These are phyloP conservation scores for Luzula sylvatica DNA, from an alignment of 176 grass and related monocot species.

Conservation along the genomic window DNA sequence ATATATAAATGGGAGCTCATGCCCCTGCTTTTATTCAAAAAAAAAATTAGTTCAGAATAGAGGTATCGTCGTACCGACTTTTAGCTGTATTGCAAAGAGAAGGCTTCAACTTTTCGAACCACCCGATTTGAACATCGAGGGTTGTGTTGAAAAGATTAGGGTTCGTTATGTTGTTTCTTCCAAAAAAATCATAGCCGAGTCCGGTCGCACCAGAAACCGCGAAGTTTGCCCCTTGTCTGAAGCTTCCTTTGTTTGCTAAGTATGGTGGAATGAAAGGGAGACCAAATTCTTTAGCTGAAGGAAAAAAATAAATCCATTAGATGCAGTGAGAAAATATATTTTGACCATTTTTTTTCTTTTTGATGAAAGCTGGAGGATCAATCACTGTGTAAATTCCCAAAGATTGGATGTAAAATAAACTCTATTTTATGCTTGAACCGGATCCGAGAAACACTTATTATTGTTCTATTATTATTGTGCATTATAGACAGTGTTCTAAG, in stretches of 20 bases:
- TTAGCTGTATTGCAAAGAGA: slow-evolving; percentile 22
- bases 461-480: too few relatives aligned
- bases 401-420: too few relatives aligned
- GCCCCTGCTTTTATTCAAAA: too few relatives aligned
- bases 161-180: not conserved
- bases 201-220: slow-evolving; percentile 26
- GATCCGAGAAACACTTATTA: too few relatives aligned
- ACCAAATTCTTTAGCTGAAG: slow-evolving; percentile 37
- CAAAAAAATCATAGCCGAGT: slow-evolving; percentile 23
- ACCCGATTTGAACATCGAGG: slow-evolving; percentile 29
- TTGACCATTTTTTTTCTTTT: too few relatives aligned
- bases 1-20: too few relatives aligned
- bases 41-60: not conserved
- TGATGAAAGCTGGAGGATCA: too few relatives aligned
- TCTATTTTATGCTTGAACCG: too few relatives aligned
- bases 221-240: slow-evolving; percentile 37
- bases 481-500: too few relatives aligned
- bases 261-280: slow-evolving; percentile 25
- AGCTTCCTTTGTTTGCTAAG: slow-evolving; percentile 24
- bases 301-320: too few relatives aligned
- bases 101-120: slow-evolving; percentile 34
- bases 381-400: too few relatives aligned
- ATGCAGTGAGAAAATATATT: too few relatives aligned
- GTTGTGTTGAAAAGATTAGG: slow-evolving; percentile 1
- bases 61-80: slow-evolving; percentile 5